A percentile compares a stretch with the other conserved stretches of the same genome.
phyloP scores from a whole-genome alignment of 2,329 filamentous ascomycete species.

The Anisogramma anomala region DNA sequence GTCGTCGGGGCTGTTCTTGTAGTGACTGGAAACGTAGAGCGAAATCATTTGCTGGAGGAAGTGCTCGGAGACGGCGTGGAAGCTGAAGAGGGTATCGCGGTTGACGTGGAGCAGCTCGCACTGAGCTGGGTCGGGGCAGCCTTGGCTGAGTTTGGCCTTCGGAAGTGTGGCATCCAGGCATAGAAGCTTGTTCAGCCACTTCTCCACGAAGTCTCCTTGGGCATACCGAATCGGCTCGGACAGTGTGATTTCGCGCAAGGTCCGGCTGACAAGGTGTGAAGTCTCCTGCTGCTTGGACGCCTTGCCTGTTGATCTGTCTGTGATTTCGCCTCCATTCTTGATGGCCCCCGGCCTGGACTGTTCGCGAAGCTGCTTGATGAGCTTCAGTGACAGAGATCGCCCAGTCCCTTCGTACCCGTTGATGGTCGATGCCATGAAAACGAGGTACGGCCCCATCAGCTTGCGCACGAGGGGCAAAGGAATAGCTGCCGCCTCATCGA shows the following conservation, averaged over 20 bases:
- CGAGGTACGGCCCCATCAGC: conserved; percentile 89
- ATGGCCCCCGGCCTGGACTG: conserved; percentile 62
- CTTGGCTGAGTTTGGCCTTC: conserved; percentile 59
- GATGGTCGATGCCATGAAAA: conserved; percentile 99
- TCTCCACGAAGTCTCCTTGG: conserved; percentile 81
- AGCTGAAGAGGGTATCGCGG: conserved; percentile 94
- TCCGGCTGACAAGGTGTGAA: conserved; percentile 51
- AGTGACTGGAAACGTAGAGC: conserved; percentile 90
- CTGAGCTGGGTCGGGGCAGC: conserved; percentile 79
- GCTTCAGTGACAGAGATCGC: conserved; percentile 83
- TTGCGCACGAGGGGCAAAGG: conserved; percentile 85
- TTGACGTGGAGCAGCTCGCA: conserved; percentile 93
- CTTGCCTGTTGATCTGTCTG: conserved; percentile 71
- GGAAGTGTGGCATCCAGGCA: conserved; percentile 90
- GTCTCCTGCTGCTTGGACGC: conserved; percentile 51
- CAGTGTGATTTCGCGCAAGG: conserved; percentile 82
- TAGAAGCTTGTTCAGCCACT: conserved; percentile 88
- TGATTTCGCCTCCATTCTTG: conserved; percentile 47
- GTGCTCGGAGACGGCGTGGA: conserved; percentile 91
- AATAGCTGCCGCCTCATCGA: conserved; percentile 95
- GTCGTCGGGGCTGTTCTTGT: conserved; percentile 97
- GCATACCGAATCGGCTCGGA: conserved; percentile 92
- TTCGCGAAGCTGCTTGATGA: conserved; percentile 93
- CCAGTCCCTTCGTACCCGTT: conserved; percentile 98
- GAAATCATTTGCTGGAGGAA: conserved; percentile 98